Percentiles rank a stretch among this genome's conserved stretches.
These are phyloP conservation scores for Hymenoscyphus fraxineus DNA, from an alignment of 2,329 filamentous ascomycete species.

Conservation along the genomic window DNA sequence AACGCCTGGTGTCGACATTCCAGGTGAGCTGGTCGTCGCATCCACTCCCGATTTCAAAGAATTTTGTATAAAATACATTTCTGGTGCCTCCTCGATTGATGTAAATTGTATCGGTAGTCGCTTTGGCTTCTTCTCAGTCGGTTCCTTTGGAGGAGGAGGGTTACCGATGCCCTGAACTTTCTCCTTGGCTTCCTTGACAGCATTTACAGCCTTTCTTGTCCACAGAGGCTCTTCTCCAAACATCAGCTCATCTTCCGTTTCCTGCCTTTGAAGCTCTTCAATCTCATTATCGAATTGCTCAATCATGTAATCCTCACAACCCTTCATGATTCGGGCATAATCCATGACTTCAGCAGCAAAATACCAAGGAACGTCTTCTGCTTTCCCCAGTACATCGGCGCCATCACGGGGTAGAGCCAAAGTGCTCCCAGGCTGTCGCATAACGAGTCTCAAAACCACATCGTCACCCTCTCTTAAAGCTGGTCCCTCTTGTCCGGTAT, in stretches of 20 bases:
- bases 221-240: conserved; percentile 93
- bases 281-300: conserved; percentile 79
- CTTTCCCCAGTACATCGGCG: conserved; percentile 62
- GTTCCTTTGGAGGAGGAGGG: conserved; percentile 52
- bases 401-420: conserved; percentile 81
- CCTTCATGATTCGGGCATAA: conserved; percentile 94
- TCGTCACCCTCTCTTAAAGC: conserved; percentile 81
- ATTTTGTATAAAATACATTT: conserved; percentile 49
- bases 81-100: conserved; percentile 43
- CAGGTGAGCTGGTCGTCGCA: conserved; percentile 25
- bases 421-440: conserved; percentile 74
- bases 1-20: conserved; percentile 18
- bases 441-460: conserved; percentile 82
- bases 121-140: conserved; percentile 44
- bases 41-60: conserved; percentile 43
- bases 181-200: conserved; percentile 72
- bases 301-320: conserved; percentile 81
- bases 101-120: conserved; percentile 48
- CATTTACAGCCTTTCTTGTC: conserved; percentile 77
- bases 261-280: conserved; percentile 67
- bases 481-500: conserved; percentile 79
- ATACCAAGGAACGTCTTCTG: conserved; percentile 87
- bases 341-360: conserved; percentile 91
- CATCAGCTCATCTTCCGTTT: conserved; percentile 83
- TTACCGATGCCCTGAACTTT: conserved; percentile 66